A percentile compares a stretch with the other conserved stretches of the same genome.
Evolutionary conservation across 108 stramenopile species (phyloP).

Genomic region (Skeletonema marinoi): DNA sequence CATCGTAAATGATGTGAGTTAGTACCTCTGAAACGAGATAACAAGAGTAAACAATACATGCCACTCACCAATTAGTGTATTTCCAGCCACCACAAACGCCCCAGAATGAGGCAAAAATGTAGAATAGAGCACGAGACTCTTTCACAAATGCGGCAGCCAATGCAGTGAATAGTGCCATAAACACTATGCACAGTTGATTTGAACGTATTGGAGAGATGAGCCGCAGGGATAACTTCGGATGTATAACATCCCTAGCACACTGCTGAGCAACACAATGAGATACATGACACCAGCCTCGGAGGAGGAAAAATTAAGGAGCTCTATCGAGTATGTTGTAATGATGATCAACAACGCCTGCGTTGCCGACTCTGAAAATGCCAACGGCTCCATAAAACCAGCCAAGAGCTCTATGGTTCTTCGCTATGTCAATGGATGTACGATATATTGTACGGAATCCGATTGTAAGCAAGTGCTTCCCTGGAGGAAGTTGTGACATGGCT

Average conservation of each 20-base stretch:
- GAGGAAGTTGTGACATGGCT: conserved; percentile 46
- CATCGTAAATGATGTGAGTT: neutral
- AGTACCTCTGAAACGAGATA: neutral
- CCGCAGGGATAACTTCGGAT: conserved; percentile 7
- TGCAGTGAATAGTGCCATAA: conserved; percentile 22
- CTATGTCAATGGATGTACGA: conserved; percentile 8
- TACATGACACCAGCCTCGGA: conserved; percentile 23
- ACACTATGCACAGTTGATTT: conserved; percentile 24
- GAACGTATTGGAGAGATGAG: conserved; percentile 16
- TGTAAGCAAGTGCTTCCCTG: conserved; percentile 15
- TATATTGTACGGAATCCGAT: conserved; percentile 30
- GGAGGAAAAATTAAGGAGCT: conserved; percentile 24
- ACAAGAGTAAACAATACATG: neutral
- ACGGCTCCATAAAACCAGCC: conserved; percentile 24
- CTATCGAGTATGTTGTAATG: conserved; percentile 43
- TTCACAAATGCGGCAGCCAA: conserved; percentile 25
- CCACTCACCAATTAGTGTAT: conserved; percentile 36
- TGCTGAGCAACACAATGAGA: conserved; percentile 23
- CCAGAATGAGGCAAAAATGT: conserved; percentile 32
- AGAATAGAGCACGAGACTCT: conserved; percentile 13
- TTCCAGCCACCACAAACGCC: conserved; percentile 46
- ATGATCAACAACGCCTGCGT: conserved; percentile 30
- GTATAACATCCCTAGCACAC: conserved; percentile 29
- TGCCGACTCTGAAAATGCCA: conserved; percentile 44
- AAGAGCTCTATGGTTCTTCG: conserved; percentile 24